phyloP scores from a whole-genome alignment of 1,284 basidiomycete genomes.

The Ustilago bromivora region DNA sequence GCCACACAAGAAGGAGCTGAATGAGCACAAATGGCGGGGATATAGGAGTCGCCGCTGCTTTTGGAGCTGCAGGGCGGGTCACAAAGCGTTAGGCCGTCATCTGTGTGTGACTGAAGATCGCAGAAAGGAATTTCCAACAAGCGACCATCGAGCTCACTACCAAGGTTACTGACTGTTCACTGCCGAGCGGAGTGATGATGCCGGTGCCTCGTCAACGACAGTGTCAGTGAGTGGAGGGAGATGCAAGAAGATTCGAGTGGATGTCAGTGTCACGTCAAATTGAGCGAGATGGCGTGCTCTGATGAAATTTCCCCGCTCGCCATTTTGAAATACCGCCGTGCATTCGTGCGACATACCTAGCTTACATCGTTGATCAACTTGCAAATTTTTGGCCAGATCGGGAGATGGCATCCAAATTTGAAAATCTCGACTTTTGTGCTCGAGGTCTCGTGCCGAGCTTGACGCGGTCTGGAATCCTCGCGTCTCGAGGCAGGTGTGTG shows the following conservation, averaged over 20 bases:
- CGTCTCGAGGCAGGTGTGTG: not conserved
- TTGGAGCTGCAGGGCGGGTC: not conserved
- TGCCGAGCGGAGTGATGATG: slow-evolving; percentile 9
- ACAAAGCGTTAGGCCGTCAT: not conserved
- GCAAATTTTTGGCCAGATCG: slow-evolving; percentile 1
- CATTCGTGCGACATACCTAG: slow-evolving; percentile 14
- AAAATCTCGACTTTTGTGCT: not conserved
- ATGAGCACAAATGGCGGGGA: slow-evolving; percentile 7
- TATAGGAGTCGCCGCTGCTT: not conserved
- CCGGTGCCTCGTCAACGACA: not conserved
- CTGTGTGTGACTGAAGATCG: slow-evolving; percentile 2
- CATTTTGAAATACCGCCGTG: not conserved
- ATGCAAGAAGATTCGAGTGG: slow-evolving; percentile 12
- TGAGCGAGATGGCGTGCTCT: slow-evolving; percentile 31
- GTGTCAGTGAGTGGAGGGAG: slow-evolving; percentile 15
- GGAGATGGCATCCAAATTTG: not conserved
- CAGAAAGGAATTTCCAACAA: slow-evolving; percentile 14
- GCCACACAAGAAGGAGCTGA: slow-evolving; percentile 10
- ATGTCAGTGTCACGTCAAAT: slow-evolving; percentile 37
- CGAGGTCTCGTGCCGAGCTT: slow-evolving; percentile 9
- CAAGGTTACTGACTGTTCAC: not conserved
- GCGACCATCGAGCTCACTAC: not conserved
- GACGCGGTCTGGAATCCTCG: slow-evolving; percentile 5
- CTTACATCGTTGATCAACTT: not conserved
- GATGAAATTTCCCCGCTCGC: not conserved